Percentiles rank a stretch among this genome's conserved stretches.
phyloP scores from a whole-genome alignment of 2,329 filamentous ascomycete genomes.

The Aspergillus proliferans region DNA sequence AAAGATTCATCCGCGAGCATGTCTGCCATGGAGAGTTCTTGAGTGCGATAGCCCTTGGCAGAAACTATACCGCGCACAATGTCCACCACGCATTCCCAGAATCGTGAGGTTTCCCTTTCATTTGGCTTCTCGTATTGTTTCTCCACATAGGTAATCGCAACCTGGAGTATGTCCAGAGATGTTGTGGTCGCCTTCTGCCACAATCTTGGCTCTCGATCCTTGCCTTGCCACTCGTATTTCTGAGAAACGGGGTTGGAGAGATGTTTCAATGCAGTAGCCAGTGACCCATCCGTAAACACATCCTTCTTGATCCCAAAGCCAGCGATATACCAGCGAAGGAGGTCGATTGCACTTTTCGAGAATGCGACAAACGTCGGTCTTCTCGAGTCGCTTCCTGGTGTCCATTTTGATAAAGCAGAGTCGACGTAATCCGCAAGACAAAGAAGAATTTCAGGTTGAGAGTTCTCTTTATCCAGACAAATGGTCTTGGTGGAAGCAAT shows the following conservation, averaged over 20 bases:
- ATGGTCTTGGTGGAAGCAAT: constrained; percentile 30
- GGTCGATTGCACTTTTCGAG: constrained; percentile 71
- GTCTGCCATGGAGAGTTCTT: constrained; percentile 33
- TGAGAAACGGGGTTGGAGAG: constrained; percentile 64
- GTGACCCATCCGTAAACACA: constrained; percentile 63
- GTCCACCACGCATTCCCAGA: constrained; percentile 65
- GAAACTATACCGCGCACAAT: constrained; percentile 64
- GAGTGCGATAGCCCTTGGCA: constrained; percentile 52
- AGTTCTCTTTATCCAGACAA: constrained; percentile 32
- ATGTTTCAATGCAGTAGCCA: constrained; percentile 59
- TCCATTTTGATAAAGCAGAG: constrained; percentile 46
- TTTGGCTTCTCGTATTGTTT: constrained; percentile 29
- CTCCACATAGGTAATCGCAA: constrained; percentile 57
- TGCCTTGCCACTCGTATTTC: constrained; percentile 72
- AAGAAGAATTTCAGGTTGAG: constrained; percentile 29
- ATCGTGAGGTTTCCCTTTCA: constrained; percentile 43
- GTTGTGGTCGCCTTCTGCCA: constrained; percentile 77
- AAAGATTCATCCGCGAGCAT: constrained; percentile 68
- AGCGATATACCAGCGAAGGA: constrained; percentile 47
- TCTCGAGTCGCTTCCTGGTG: constrained; percentile 29
- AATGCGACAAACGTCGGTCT: constrained; percentile 83
- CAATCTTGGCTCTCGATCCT: constrained; percentile 63
- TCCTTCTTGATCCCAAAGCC: constrained; percentile 50
- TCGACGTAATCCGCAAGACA: constrained; percentile 62
- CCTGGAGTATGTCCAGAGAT: constrained; percentile 60